Evolutionary conservation across 2,329 filamentous ascomycete species (phyloP), one percentile per base, ranked within the genome.

Genomic region (Apiospora aurea): DNA sequence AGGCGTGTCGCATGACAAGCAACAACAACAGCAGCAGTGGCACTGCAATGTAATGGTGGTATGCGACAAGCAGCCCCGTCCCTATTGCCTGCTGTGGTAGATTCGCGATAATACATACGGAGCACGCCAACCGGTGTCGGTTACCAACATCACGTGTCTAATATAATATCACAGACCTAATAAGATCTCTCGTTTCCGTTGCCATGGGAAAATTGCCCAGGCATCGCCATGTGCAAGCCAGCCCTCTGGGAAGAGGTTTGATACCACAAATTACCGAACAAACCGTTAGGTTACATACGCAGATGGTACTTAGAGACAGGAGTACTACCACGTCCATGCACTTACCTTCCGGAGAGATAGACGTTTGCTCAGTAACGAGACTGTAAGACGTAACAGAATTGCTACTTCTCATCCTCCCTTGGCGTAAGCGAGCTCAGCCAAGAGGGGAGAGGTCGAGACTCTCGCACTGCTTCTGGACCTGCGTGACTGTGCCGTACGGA

Each of bases 391-490:
- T 61, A 61, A 38, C 53, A 61, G 29, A 38, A 34, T 21, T 38
- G 53, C 16, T 18, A 21, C 53, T 29, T 29, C 53, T 64, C 34
- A n/a, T 24, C 57, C 34, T 18, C 13, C 34, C 57, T 64, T 41
- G 57, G 57, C 57, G 29, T 64, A 64, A 64, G 57, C 57, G 57
- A 64, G 57, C 18, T 21, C 34, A 64, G 13, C 34, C 14, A 64
- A 64, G 57, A 64, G 46, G 21, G 21, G 21, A 41, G 57, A 64
- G 53, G 16, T 64, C 34, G 57, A 64, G 57, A 11, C 57, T 64
- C 57, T 64, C 57, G 10, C 34, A 13, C 18, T 34, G 57, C 29
- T 64, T 64, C 57, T 64, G 21, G 57, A 38, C 57, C 57, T 41
- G 57, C 29, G 29, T 64, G 29, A 24, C 7, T 41, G 34, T 38